Conservation (phyloP, 176 grass and related monocot species). For the Eremochloa ophiuroides region DNA sequence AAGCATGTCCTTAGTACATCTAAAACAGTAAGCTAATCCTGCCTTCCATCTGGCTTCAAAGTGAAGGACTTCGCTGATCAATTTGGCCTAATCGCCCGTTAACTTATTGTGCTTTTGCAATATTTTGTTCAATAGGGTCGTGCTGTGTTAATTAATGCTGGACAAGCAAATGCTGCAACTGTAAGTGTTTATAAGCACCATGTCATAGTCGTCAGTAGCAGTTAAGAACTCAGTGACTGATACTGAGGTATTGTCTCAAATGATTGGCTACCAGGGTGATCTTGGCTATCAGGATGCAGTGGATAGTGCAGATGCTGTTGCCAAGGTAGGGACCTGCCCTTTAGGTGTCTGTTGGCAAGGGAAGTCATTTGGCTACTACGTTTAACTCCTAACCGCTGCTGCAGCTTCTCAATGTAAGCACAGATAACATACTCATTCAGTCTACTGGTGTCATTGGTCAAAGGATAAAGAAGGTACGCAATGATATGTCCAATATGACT, state of each 20-base stretch:
- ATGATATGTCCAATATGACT: not conserved
- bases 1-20: conserved; percentile 56
- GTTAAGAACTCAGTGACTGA: not conserved
- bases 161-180: conserved; percentile 97
- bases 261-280: conserved; percentile 62
- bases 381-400: conserved; percentile 24
- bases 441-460: conserved; percentile 98
- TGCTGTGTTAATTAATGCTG: conserved; percentile 90
- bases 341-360: not conserved
- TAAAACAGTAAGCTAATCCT: conserved; percentile 47
- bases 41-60: not conserved
- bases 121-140: conserved; percentile 49
- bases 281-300: conserved; percentile 87
- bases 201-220: not conserved
- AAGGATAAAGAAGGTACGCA: conserved; percentile 86
- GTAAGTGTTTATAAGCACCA: conserved; percentile 59
- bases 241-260: conserved; percentile 25
- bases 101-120: not conserved
- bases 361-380: not conserved
- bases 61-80: not conserved
- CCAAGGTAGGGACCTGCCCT: conserved; percentile 50
- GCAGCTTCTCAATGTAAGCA: conserved; percentile 65
- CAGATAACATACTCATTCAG: conserved; percentile 76
- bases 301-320: conserved; percentile 83
- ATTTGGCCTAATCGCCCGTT: not conserved